Conservation (phyloP, 2,329 filamentous ascomycete species). For the Parastagonospora avenae region DNA sequence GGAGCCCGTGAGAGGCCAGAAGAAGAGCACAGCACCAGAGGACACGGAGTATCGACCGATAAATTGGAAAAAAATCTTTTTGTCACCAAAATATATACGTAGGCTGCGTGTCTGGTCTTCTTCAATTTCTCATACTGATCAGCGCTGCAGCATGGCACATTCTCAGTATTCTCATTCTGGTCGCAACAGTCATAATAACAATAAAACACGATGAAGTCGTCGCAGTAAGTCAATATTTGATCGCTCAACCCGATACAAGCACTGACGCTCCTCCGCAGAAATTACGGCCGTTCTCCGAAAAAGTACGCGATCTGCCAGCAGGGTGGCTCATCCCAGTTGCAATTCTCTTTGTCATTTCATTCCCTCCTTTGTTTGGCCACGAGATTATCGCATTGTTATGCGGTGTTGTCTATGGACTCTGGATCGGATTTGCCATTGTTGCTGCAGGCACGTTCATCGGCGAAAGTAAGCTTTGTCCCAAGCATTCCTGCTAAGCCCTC, state of each 20-base stretch:
- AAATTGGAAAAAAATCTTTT: slow-evolving; percentile 42
- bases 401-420: slow-evolving; percentile 42
- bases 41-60: slow-evolving; percentile 41
- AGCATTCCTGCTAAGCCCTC: neutral
- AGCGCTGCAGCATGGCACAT: slow-evolving; percentile 38
- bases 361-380: slow-evolving; percentile 43
- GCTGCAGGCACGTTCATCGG: slow-evolving; percentile 43
- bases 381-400: slow-evolving; percentile 42
- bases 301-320: slow-evolving; percentile 41
- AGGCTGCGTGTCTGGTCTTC: slow-evolving; percentile 7
- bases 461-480: slow-evolving; percentile 28
- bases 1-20: slow-evolving; percentile 26
- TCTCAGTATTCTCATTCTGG: slow-evolving; percentile 30
- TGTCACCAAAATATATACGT: slow-evolving; percentile 45
- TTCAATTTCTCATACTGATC: slow-evolving; percentile 10
- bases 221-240: slow-evolving; percentile 20
- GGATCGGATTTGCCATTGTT: slow-evolving; percentile 42
- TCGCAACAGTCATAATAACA: slow-evolving; percentile 36
- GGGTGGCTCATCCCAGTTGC: slow-evolving; percentile 43
- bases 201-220: slow-evolving; percentile 40
- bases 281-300: slow-evolving; percentile 42
- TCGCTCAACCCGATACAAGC: neutral
- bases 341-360: slow-evolving; percentile 42
- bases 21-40: slow-evolving; percentile 25
- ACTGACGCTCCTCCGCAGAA: slow-evolving; percentile 24